Evolutionary conservation across 164 flowering plant species (phyloP), one percentile per base, ranked within the genome.

Genomic region (Stephania yunnanensis): DNA sequence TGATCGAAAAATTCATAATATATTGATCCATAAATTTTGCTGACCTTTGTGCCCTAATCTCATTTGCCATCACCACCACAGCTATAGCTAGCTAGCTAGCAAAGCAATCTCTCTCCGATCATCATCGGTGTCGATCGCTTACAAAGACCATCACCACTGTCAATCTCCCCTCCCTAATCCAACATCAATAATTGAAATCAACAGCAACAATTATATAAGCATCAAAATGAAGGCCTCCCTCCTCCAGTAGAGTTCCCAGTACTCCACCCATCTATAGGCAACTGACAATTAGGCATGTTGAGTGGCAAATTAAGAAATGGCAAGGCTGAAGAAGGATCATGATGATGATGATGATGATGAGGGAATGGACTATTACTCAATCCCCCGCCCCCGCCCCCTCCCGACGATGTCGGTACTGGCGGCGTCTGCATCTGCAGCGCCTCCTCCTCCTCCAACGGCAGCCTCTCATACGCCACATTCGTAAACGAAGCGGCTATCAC

Each of bases 401-500:
- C 85, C 6, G 85, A 31, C 29, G 84, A 48, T 22, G 72, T 78
- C 48, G 85, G 73, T 25, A 74, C 70, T 76, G 83, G 84, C 2
- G 79, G 82, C 77, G 69, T 66, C 69, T 85, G 86, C 65, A 74
- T 69, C 81, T 82, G 85, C 25, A 75, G 74, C 20, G 73, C 68
- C 50, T 84, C 90, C 15, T 91, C 92, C 53, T 89, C 95, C 3
- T 91, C 95, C 61, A 92, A 69, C 0, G 97, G 97, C 72, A 92
- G 79, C 73, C 97, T 77, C 82, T 92, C 97, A 67, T 92, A 92
- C 0, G 97, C 97, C 0, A 92, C 97, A 79, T 92, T 92, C 1
- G 94, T 91, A 30, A 92, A 91, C 2, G 97, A 92, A 0, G 97
- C 85, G 0, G 91, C 92, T 19, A 92, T 91, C 10, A 92, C 91